Base-by-base conservation (phyloP, 2,329 filamentous ascomycete species). In the Fusarium sp. region DNA sequence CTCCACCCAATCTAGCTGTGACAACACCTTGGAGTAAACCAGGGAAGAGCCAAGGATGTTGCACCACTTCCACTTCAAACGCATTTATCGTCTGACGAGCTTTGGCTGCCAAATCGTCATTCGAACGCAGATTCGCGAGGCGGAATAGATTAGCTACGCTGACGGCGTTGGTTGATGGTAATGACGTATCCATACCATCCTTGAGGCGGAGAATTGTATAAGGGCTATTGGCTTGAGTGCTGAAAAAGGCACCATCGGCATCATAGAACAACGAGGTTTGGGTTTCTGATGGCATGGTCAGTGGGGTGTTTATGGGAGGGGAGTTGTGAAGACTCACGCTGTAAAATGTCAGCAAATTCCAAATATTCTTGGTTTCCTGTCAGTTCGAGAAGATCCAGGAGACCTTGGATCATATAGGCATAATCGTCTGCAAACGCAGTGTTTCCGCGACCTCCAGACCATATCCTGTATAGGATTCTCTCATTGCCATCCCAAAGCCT, bases 401-500 rank as follows among this genome's bases (percentile, higher is more conserved):
- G 86, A 1, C 95, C 96, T 56, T 92, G 90, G 56, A 95, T 93
- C 45, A 98, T 82, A 81, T 96, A 98, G 6, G 96, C 94, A 80
- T 98, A 98, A 83, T 99, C 96, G 77, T 98, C 96, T 3, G 96
- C 94, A 82, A 98, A 97, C 1, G 90, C 95, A 44, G 87, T 86
- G 24, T 90, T 86, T 35, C 92, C 91, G 14, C 90, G 85, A 73
- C 90, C 87, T 69, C 91, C 89, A 36, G 90, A 90, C 82, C 92
- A 97, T 47, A 96, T 90, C 56, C 95, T 89, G 79, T 92, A 93
- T 22, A 98, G 84, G 7, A 89, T 88, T 52, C 89, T 88, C 1
- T 86, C 87, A 2, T 85, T 75, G 14, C 86, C 80, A 72, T 96
- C 90, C 86, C 94, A 98, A 3, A 98, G 87, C 31, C 93, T 89